Evolutionary conservation across 345 rosid genomes (phyloP).

Genomic region (Excoecaria agallocha): DNA sequence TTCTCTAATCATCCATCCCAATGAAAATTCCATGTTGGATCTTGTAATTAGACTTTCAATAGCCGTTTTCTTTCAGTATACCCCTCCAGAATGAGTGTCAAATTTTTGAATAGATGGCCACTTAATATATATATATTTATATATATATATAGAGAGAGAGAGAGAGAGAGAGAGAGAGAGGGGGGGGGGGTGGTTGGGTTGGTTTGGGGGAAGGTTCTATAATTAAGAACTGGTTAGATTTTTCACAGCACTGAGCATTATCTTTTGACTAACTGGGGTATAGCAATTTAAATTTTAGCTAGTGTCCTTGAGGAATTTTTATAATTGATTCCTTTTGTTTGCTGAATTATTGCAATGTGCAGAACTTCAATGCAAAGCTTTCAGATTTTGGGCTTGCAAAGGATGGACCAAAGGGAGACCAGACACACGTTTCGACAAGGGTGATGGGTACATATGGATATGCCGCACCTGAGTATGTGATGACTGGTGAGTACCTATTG

Average conservation of each 20-base stretch:
- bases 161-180: too few relatives aligned
- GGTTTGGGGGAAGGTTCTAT: too few relatives aligned
- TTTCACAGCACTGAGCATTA: neutral
- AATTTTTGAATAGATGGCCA: too few relatives aligned
- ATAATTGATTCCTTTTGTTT: slow-evolving; percentile 11
- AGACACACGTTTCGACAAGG: slow-evolving; percentile 97
- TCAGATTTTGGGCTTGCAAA: slow-evolving; percentile 97
- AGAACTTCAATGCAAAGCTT: slow-evolving; percentile 87
- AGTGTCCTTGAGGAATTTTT: neutral
- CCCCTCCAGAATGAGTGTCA: too few relatives aligned
- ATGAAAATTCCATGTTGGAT: too few relatives aligned
- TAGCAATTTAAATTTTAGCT: neutral
- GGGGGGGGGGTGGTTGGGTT: too few relatives aligned
- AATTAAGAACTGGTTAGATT: neutral
- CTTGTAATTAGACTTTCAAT: too few relatives aligned
- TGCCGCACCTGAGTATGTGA: slow-evolving; percentile 95
- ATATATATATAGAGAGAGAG: too few relatives aligned
- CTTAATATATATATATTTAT: too few relatives aligned
- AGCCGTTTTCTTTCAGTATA: too few relatives aligned
- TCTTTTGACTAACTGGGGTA: neutral
- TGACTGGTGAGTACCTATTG: slow-evolving; percentile 68
- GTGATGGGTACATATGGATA: slow-evolving; percentile 99
- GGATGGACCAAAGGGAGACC: slow-evolving; percentile 98
- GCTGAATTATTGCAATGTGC: slow-evolving; percentile 34
- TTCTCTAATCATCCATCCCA: too few relatives aligned